phyloP scores from a whole-genome alignment of 2,329 filamentous ascomycete species.

The Tolypocladium guangdongense region DNA sequence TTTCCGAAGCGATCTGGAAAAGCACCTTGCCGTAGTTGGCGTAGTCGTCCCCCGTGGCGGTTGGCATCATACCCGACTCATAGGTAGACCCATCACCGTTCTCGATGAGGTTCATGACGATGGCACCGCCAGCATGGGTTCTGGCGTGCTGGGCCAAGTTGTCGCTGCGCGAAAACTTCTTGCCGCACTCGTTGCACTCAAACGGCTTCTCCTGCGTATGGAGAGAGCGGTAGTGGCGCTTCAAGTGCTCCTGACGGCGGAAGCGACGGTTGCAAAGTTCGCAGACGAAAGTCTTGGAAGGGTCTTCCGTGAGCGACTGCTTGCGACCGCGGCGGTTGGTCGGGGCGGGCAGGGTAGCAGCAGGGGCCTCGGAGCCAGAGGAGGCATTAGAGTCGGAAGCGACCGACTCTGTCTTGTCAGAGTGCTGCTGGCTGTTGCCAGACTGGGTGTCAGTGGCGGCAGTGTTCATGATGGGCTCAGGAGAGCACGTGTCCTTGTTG shows the following conservation, averaged over 20 bases:
- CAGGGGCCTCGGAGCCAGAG: conserved; percentile 33
- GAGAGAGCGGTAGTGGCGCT: conserved; percentile 95
- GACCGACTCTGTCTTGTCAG: conserved; percentile 23
- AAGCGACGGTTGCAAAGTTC: conserved; percentile 94
- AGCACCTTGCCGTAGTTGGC: conserved; percentile 63
- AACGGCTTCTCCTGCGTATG: conserved; percentile 99
- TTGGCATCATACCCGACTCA: conserved; percentile 31
- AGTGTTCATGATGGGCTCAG: conserved; percentile 31
- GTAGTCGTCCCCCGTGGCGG: conserved; percentile 47
- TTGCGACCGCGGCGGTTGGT: conserved; percentile 91
- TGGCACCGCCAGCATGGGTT: conserved; percentile 81
- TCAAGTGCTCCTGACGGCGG: conserved; percentile 95
- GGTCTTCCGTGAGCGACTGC: conserved; percentile 95
- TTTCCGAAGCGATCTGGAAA: conserved; percentile 68
- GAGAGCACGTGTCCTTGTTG: conserved; percentile 30
- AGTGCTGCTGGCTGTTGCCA: conserved; percentile 23
- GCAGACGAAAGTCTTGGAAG: conserved; percentile 96
- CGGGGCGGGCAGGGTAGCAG: conserved; percentile 38
- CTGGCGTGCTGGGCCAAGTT: conserved; percentile 94
- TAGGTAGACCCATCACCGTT: conserved; percentile 44
- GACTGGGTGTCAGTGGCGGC: conserved; percentile 22
- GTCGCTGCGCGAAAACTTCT: conserved; percentile 97
- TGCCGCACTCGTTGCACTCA: conserved; percentile 93
- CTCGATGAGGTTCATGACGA: conserved; percentile 83
- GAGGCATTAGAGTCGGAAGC: conserved; percentile 27